Percentiles rank a stretch among this genome's conserved stretches.
Conservation (phyloP, 2,329 filamentous ascomycete genomes). For the Scolecobasidium constrictum region DNA sequence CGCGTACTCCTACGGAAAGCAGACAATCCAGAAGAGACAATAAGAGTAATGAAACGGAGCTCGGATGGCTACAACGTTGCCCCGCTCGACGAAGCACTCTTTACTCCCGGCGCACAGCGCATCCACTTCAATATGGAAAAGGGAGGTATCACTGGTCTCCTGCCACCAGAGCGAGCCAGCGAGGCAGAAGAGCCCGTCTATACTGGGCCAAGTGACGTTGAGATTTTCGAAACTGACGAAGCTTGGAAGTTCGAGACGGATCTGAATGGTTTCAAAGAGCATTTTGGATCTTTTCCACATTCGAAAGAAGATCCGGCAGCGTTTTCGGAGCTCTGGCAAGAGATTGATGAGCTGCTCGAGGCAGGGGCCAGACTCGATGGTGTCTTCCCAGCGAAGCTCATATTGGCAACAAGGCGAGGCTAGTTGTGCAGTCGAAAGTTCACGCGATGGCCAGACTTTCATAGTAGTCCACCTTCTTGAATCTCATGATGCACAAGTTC, state of each 20-base stretch:
- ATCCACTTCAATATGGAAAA: constrained; percentile 4
- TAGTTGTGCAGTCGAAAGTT: too few species aligned
- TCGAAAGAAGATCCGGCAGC: not conserved
- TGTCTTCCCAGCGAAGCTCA: not conserved
- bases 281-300: constrained; percentile 5
- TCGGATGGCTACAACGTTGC: constrained; percentile 2
- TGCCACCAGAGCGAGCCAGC: not conserved
- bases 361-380: not conserved
- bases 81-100: constrained; percentile 2
- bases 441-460: too few species aligned
- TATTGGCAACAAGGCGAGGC: not conserved
- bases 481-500: too few species aligned
- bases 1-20: not conserved
- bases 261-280: constrained; percentile 5
- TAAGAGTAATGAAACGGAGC: not conserved
- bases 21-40: not conserved
- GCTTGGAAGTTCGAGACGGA: constrained; percentile 4
- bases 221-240: constrained; percentile 3
- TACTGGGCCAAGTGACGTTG: constrained; percentile 1
- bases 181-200: not conserved
- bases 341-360: not conserved
- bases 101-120: constrained; percentile 2
- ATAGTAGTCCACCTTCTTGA: too few species aligned
- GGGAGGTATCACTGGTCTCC: constrained; percentile 1
- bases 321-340: not conserved